phyloP scores from a whole-genome alignment of 106 monocot species.

The Dendrobium chrysotoxum region DNA sequence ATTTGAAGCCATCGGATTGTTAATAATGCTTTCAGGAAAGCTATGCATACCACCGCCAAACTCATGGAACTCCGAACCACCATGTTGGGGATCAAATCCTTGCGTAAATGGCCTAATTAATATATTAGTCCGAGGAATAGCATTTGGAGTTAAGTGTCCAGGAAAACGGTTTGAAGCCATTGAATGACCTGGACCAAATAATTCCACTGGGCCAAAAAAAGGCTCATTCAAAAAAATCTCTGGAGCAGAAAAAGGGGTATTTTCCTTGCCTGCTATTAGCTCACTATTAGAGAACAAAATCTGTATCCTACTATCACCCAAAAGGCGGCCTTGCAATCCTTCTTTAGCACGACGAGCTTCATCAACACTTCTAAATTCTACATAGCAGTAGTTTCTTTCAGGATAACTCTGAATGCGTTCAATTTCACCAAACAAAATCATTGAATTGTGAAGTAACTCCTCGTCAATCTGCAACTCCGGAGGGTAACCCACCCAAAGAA shows the following conservation, averaged over 20 bases:
- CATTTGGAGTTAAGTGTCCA: conserved; percentile 26
- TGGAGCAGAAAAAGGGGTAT: background rate
- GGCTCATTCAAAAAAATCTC: conserved; percentile 47
- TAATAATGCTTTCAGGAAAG: conserved; percentile 17
- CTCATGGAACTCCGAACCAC: conserved; percentile 28
- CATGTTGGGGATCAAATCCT: conserved; percentile 32
- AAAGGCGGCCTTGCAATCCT: conserved; percentile 86
- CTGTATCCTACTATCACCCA: conserved; percentile 85
- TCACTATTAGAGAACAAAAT: conserved; percentile 69
- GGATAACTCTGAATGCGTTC: conserved; percentile 67
- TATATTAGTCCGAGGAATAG: conserved; percentile 20
- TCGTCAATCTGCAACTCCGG: conserved; percentile 67
- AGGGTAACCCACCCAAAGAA: conserved; percentile 78
- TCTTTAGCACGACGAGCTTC: conserved; percentile 94
- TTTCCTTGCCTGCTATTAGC: conserved; percentile 19
- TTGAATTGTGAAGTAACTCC: conserved; percentile 82
- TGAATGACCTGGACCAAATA: conserved; percentile 23
- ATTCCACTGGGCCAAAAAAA: conserved; percentile 33
- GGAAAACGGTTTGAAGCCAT: conserved; percentile 29
- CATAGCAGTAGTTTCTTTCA: conserved; percentile 54
- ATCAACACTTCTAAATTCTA: conserved; percentile 83
- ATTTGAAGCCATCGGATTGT: conserved; percentile 10
- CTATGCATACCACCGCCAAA: conserved; percentile 9
- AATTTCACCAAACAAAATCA: conserved; percentile 95
- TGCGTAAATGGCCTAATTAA: conserved; percentile 24